Evolutionary conservation across 192 early-diverging fungal species (phyloP).

Genomic region (Backusella circina): DNA sequence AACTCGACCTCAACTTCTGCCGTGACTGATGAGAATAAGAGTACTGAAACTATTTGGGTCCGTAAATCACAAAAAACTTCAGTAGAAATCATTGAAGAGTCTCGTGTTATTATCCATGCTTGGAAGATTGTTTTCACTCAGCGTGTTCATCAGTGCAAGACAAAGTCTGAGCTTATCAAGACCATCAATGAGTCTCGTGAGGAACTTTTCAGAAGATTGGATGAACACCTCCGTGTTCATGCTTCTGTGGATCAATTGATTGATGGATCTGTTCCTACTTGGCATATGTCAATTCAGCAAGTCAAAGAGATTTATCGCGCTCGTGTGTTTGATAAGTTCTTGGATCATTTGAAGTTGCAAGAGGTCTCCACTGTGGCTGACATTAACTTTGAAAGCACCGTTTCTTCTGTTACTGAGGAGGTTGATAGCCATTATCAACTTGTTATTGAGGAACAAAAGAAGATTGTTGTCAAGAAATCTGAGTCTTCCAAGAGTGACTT

Average conservation of each 20-base stretch:
- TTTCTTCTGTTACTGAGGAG: not conserved
- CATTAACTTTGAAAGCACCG: not conserved
- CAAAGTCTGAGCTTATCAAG: not conserved
- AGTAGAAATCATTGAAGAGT: conserved; percentile 9
- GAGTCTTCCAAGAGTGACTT: not conserved
- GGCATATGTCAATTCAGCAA: conserved; percentile 19
- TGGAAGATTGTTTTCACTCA: conserved; percentile 17
- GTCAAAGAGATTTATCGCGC: conserved; percentile 23
- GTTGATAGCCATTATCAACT: conserved; percentile 14
- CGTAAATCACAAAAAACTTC: conserved; percentile 1
- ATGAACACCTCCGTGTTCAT: conserved; percentile 11
- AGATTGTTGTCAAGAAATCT: not conserved
- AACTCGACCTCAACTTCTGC: not conserved
- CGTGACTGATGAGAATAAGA: not conserved
- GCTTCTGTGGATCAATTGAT: conserved; percentile 9
- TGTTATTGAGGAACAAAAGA: not conserved
- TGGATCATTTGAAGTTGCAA: not conserved
- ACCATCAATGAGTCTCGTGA: conserved; percentile 13
- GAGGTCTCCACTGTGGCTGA: not conserved
- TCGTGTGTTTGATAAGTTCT: conserved; percentile 16
- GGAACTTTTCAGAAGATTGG: conserved; percentile 12
- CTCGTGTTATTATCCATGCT: conserved; percentile 7
- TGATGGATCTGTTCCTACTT: conserved; percentile 10
- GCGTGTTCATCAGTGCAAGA: conserved; percentile 11
- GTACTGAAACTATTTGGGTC: not conserved